Conservation (phyloP, 1,284 basidiomycete species). For the Tremellales sp. region DNA sequence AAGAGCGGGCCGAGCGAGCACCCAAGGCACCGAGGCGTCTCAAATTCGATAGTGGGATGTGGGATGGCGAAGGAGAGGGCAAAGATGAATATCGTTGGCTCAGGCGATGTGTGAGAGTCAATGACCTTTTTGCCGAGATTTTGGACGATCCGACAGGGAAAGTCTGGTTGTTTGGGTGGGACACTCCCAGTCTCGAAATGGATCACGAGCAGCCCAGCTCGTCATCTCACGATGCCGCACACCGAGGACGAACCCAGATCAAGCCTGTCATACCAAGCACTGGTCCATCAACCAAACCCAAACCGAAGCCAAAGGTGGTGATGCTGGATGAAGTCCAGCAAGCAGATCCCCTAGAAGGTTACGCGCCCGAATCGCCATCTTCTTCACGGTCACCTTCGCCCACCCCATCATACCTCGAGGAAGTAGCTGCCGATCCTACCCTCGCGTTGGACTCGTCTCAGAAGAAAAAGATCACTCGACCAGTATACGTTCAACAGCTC, state of each 20-base stretch:
- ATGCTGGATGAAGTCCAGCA: constrained; percentile 47
- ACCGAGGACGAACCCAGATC: neutral
- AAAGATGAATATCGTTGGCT: constrained; percentile 62
- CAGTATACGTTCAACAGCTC: constrained; percentile 78
- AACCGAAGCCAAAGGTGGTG: constrained; percentile 29
- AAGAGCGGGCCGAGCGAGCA: neutral
- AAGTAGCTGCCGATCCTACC: constrained; percentile 79
- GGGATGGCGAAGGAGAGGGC: constrained; percentile 74
- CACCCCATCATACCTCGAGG: constrained; percentile 69
- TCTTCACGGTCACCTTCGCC: constrained; percentile 77
- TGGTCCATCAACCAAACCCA: constrained; percentile 7
- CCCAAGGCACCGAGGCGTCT: constrained; percentile 59
- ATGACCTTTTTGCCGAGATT: constrained; percentile 55
- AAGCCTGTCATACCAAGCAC: neutral
- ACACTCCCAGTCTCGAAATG: neutral
- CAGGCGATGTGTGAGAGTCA: constrained; percentile 54
- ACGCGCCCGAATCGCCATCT: constrained; percentile 58
- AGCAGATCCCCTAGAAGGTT: constrained; percentile 79
- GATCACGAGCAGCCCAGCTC: neutral
- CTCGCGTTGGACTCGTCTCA: constrained; percentile 50
- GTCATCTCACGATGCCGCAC: too few relatives aligned
- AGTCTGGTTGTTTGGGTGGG: constrained; percentile 39
- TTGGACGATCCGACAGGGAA: constrained; percentile 9
- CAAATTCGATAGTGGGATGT: constrained; percentile 64
- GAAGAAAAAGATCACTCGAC: constrained; percentile 62